These are phyloP conservation scores for Darksidea phi DNA, from an alignment of 495 filamentous ascomycete genomes.

Conservation along the genomic window DNA sequence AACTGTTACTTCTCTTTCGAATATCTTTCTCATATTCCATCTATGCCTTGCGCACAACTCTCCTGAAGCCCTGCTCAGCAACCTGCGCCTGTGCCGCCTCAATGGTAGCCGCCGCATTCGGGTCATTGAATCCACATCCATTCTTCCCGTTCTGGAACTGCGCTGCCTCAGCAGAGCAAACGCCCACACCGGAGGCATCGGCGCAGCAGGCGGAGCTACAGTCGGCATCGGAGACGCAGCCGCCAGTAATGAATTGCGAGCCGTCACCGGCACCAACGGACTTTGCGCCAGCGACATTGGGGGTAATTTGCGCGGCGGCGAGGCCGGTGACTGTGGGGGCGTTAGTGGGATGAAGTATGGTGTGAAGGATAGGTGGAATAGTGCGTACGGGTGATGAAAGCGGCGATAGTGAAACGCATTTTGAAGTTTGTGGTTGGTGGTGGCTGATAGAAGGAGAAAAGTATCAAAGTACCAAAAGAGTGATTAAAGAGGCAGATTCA, in stretches of 20 bases:
- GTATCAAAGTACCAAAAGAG: background rate
- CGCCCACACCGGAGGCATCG: constrained; percentile 41
- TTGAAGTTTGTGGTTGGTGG: constrained; percentile 7
- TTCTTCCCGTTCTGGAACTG: constrained; percentile 47
- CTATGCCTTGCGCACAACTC: constrained; percentile 3
- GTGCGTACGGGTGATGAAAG: constrained; percentile 24
- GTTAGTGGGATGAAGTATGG: background rate
- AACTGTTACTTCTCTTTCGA: background rate
- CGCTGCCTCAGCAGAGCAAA: constrained; percentile 49
- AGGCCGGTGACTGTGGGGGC: constrained; percentile 4
- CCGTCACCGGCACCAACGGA: constrained; percentile 24
- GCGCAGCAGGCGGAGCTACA: constrained; percentile 50
- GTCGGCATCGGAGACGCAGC: constrained; percentile 33
- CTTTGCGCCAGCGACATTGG: constrained; percentile 16
- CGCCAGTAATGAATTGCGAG: constrained; percentile 30
- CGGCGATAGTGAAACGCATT: constrained; percentile 28
- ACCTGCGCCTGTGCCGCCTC: constrained; percentile 48
- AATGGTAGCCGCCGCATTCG: constrained; percentile 45
- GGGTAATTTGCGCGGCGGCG: constrained; percentile 9
- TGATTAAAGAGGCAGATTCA: constrained; percentile 3
- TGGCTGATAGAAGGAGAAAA: too few relatives aligned
- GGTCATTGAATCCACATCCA: constrained; percentile 49
- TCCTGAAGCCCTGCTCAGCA: constrained; percentile 45
- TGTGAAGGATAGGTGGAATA: background rate
- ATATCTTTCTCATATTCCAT: too few relatives aligned